Percentiles rank a stretch among this genome's conserved stretches.
Conservation (phyloP, 768 basidiomycete species). For the Amylocystis lapponica region DNA sequence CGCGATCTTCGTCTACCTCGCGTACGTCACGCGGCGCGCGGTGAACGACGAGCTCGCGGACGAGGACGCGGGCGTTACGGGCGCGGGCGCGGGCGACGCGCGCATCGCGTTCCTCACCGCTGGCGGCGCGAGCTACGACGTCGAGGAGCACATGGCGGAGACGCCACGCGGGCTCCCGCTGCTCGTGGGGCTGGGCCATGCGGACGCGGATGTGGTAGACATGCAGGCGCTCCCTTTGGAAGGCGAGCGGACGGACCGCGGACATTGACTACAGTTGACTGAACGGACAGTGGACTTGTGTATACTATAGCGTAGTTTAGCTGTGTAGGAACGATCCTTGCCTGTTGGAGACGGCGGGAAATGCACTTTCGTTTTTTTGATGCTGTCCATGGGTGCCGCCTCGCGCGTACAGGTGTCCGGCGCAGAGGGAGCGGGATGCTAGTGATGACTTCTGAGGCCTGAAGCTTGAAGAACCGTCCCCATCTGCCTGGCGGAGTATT, state of each 20-base stretch:
- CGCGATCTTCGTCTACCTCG: slow-evolving; percentile 73
- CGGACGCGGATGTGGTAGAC: too few species aligned
- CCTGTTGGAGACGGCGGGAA: neutral
- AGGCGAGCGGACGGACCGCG: neutral
- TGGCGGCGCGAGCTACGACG: slow-evolving; percentile 15
- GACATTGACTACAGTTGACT: too few species aligned
- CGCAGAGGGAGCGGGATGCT: neutral
- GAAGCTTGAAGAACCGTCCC: too few species aligned
- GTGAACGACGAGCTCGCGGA: slow-evolving; percentile 51
- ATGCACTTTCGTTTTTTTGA: neutral
- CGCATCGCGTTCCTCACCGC: slow-evolving; percentile 45
- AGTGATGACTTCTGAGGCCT: too few species aligned
- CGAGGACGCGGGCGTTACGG: slow-evolving; percentile 36
- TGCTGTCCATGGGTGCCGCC: too few species aligned
- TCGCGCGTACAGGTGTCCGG: too few species aligned
- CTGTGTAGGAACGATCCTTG: neutral
- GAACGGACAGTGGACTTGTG: too few species aligned
- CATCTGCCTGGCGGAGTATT: too few species aligned
- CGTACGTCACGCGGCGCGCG: slow-evolving; percentile 66
- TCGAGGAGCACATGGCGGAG: slow-evolving; percentile 17
- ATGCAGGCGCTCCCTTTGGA: too few species aligned
- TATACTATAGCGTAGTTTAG: too few species aligned
- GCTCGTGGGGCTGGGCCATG: slow-evolving; percentile 9
- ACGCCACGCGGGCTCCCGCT: slow-evolving; percentile 1
- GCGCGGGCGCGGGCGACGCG: slow-evolving; percentile 39